phyloP scores from a whole-genome alignment of 2,329 filamentous ascomycete genomes.

The Aureobasidium uvarum region DNA sequence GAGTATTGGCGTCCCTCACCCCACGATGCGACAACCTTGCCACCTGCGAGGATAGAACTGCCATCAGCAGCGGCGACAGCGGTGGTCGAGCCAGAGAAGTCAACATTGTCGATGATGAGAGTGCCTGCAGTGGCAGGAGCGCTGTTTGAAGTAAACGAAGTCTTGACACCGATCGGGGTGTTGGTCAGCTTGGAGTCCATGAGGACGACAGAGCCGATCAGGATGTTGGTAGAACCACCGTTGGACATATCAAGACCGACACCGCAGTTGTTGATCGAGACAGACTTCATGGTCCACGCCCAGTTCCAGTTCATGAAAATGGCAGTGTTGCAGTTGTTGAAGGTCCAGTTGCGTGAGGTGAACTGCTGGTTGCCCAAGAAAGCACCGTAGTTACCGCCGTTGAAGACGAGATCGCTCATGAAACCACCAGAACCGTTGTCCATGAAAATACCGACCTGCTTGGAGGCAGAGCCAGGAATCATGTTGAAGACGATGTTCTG shows the following conservation, averaged over 20 bases:
- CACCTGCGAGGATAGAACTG: conserved; percentile 65
- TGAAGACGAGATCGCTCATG: conserved; percentile 59
- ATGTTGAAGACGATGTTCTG: conserved; percentile 63
- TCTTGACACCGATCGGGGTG: conserved; percentile 73
- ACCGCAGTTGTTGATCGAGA: conserved; percentile 49
- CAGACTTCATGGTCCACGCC: conserved; percentile 51
- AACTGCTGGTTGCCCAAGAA: conserved; percentile 65
- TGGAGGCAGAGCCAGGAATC: conserved; percentile 46
- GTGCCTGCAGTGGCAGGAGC: conserved; percentile 72
- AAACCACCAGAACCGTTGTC: conserved; percentile 62
- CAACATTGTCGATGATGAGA: conserved; percentile 84
- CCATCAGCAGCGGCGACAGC: conserved; percentile 64
- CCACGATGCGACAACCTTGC: conserved; percentile 68
- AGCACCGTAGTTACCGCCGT: conserved; percentile 59
- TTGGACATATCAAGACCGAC: conserved; percentile 53
- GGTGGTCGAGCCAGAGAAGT: conserved; percentile 59
- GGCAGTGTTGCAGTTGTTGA: conserved; percentile 51
- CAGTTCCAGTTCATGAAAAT: conserved; percentile 58
- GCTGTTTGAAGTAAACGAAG: conserved; percentile 66
- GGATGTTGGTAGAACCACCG: conserved; percentile 55
- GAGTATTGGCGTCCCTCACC: conserved; percentile 75
- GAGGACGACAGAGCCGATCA: conserved; percentile 80
- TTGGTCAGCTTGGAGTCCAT: conserved; percentile 76
- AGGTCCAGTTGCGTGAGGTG: conserved; percentile 52
- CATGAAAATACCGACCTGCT: conserved; percentile 60